Conservation (phyloP, 2,329 filamentous ascomycete genomes). For the Phialemoniopsis sp. region DNA sequence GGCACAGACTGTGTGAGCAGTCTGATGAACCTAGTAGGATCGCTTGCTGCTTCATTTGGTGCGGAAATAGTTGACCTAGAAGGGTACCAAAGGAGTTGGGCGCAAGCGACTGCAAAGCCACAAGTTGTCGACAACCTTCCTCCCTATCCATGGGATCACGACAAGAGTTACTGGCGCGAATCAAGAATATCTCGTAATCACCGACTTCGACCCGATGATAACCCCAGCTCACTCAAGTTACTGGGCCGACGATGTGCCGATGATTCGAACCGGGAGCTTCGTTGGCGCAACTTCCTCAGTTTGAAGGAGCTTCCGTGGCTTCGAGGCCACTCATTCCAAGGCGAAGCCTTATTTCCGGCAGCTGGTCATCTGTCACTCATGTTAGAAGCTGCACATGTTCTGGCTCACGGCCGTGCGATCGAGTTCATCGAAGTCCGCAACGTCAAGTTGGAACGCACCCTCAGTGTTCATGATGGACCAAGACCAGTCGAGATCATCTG, state of each 20-base stretch:
- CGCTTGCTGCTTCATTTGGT: not conserved
- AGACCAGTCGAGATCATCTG: not conserved
- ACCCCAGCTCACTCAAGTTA: no score
- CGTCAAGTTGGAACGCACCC: not conserved
- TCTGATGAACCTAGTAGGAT: slow-evolving; percentile 5
- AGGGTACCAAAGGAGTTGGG: no score
- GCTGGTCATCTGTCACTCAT: no score
- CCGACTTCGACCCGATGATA: no score
- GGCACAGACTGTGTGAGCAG: slow-evolving; percentile 6
- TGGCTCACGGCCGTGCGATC: not conserved
- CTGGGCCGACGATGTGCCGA: no score
- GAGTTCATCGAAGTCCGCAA: not conserved
- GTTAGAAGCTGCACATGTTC: no score
- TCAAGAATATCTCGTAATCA: slow-evolving; percentile 7
- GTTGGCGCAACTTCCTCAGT: no score
- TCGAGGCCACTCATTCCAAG: no score
- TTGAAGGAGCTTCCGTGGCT: no score
- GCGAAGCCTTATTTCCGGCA: no score
- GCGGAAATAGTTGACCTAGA: no score
- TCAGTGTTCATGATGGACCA: not conserved
- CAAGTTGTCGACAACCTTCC: slow-evolving; percentile 25
- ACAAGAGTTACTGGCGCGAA: slow-evolving; percentile 31
- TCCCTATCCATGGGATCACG: slow-evolving; percentile 35
- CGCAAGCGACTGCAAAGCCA: not conserved
- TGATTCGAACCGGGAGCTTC: no score